Percentiles rank a stretch among this genome's conserved stretches.
Evolutionary conservation across 1,284 basidiomycete species (phyloP).

Genomic region (Microbotryum lychnidis-dioicae): DNA sequence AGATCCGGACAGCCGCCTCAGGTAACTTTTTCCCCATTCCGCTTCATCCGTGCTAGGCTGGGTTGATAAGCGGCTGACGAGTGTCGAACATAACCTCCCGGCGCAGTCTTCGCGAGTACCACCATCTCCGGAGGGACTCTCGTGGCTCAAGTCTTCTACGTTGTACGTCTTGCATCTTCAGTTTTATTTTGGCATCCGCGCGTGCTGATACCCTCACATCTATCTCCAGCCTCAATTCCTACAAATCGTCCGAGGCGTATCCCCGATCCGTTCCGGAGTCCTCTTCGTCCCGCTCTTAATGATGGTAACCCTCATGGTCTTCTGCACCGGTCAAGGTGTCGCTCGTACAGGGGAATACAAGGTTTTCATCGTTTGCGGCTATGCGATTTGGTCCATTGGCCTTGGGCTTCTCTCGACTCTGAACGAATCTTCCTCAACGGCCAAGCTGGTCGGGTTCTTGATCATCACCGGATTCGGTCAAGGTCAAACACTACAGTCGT

Average conservation of each 20-base stretch:
- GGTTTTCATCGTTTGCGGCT: constrained; percentile 55
- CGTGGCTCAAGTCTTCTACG: constrained; percentile 49
- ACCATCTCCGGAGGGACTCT: constrained; percentile 11
- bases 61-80: neutral
- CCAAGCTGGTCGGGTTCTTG: constrained; percentile 57
- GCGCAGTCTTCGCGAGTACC: neutral
- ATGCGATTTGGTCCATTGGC: constrained; percentile 59
- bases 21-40: constrained; percentile 48
- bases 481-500: constrained; percentile 47
- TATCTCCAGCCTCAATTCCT: constrained; percentile 56
- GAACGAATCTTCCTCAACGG: constrained; percentile 47
- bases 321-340: constrained; percentile 52
- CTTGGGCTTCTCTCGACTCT: constrained; percentile 61
- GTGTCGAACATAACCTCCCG: constrained; percentile 34
- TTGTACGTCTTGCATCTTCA: constrained; percentile 29
- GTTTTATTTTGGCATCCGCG: too few relatives aligned
- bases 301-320: constrained; percentile 37
- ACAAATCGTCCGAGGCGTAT: constrained; percentile 59
- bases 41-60: constrained; percentile 55
- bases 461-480: constrained; percentile 59
- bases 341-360: constrained; percentile 21
- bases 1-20: constrained; percentile 57
- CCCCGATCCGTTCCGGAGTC: constrained; percentile 54
- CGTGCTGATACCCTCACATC: too few relatives aligned
- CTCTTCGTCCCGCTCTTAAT: constrained; percentile 59